Base-by-base conservation (phyloP, 352 stramenopile species). In the Globisporangium polare region DNA sequence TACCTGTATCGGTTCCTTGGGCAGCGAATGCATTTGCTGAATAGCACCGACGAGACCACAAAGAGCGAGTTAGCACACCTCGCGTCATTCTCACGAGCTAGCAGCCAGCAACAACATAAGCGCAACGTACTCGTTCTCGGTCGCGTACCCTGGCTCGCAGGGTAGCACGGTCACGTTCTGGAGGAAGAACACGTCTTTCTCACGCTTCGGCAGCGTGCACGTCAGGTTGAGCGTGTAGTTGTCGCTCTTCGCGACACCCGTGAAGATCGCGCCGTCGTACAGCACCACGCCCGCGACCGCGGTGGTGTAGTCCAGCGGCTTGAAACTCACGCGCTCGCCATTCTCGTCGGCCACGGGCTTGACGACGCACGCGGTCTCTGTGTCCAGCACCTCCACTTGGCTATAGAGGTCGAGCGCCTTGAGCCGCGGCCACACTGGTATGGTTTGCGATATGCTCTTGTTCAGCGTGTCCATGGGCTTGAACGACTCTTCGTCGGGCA, bases 361-460 rank as follows among this genome's bases (percentile, higher is more conserved):
- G 13, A 80, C 64, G 18, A 60, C 37, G 42, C 80, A 90, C 42
- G 75, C 54, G 0, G 80, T 89, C 29, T 68, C 49, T 27, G 59
- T 72, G 41, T 90, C 80, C 13, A 90, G 62, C 2, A 86, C 75
- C 58, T 90, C 78, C 24, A 86, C 67, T 53, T 90, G 80, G 0
- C 67, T 66, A 49, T 90, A 90, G 1, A 88, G 41, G 53, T 90
- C 80, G 2, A 85, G 60, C 1, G 78, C 75, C 26, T 83, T 76
- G 0, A 90, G 61, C 12, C 80, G 73, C 24, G 80, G 80, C 80
- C 78, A 90, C 1, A 90, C 57, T 8, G 68, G 58, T 1, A 20
- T 54, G 2, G 15, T 50, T 3, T 71, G 39, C 5, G 73, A 69
- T 3, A 80, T 22, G 43, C 67, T 85, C n/a, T 58, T 27, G 18